Percentiles rank a stretch among this genome's conserved stretches.
These are phyloP conservation scores for Oryza coarctata DNA, from an alignment of 176 grass and related monocot species.

Conservation along the genomic window DNA sequence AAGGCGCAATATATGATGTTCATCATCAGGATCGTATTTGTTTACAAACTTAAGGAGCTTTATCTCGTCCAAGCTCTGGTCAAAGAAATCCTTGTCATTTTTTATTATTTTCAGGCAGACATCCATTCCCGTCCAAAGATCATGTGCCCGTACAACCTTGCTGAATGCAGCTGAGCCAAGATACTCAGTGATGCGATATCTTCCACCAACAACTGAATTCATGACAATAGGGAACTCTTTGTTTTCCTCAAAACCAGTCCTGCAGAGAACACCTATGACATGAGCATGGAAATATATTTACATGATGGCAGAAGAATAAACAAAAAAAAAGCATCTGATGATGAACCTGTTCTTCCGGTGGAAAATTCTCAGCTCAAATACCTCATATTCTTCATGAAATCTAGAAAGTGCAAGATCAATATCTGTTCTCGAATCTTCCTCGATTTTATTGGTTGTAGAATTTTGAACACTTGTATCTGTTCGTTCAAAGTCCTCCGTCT, in stretches of 20 bases:
- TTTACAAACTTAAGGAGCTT: conserved; percentile 98
- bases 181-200: conserved; percentile 86
- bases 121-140: conserved; percentile 76
- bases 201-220: conserved; percentile 81
- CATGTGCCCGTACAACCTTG: conserved; percentile 81
- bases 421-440: conserved; percentile 44
- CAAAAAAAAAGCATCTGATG: conserved; percentile 19
- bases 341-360: conserved; percentile 75
- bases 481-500: conserved; percentile 29
- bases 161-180: conserved; percentile 97
- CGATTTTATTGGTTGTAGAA: conserved; percentile 21
- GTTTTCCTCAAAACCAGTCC: conserved; percentile 99
- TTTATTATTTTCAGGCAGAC: conserved; percentile 99
- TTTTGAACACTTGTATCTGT: conserved; percentile 35
- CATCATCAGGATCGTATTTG: conserved; percentile 86
- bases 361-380: conserved; percentile 87
- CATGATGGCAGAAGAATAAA: conserved; percentile 22
- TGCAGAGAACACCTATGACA: conserved; percentile 52
- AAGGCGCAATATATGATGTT: conserved; percentile 77
- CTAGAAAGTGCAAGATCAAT: conserved; percentile 55
- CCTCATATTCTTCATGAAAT: conserved; percentile 75
- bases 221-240: conserved; percentile 95
- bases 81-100: conserved; percentile 98
- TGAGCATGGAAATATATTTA: conserved; percentile 47
- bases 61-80: conserved; percentile 99